Evolutionary conservation across 2,329 filamentous ascomycete species (phyloP), one percentile per base, ranked within the genome.

Genomic region (Fusarium domesticum): DNA sequence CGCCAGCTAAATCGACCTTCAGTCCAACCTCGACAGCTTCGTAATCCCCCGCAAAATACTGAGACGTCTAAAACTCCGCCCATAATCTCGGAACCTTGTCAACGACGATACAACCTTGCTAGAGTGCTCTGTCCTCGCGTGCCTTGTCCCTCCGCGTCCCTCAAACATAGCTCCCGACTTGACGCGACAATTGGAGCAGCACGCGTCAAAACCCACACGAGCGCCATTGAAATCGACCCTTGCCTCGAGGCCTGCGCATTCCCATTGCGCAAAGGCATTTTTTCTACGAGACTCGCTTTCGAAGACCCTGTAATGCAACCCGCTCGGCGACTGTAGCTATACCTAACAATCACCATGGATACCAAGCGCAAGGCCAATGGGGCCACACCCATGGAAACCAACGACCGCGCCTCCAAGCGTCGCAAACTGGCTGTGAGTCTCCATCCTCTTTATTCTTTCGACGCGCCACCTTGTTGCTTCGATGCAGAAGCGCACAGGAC

Each of bases 281-380:
- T 35, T 23, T 40, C 37, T 33, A 18, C 42, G 35, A 25, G 39
- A 32, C 38, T 15, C 34, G 38, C 33, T 32, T 36, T 42, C 25
- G 18, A 37, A 35, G 45, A 35, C 38, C 43, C 42, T 60, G 53
- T 60, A 45, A 64, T 66, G 64, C 52, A 55, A 55, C 38, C 39
- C 48, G 42, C 50, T 43, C 47, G 30, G 58, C 61, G 56, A 63
- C 41, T 47, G 32, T 48, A 50, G 43, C 45, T 23, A 53, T 50
- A 28, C n/a, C n/a, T 28, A 36, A 44, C 46, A 44, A 43, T 51
- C 52, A 64, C 51, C 36, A 81, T 81, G 77, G 77, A 81, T 53
- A 70, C 69, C 62, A 81, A 81, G 67, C 74, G 77, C 54, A 81
- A 80, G 59, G 74, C 75, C 39, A 74, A 73, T 58, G 71, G 72